Evolutionary conservation across 2,329 filamentous ascomycete genomes (phyloP).

Genomic region (Bipolaris sorokiniana): DNA sequence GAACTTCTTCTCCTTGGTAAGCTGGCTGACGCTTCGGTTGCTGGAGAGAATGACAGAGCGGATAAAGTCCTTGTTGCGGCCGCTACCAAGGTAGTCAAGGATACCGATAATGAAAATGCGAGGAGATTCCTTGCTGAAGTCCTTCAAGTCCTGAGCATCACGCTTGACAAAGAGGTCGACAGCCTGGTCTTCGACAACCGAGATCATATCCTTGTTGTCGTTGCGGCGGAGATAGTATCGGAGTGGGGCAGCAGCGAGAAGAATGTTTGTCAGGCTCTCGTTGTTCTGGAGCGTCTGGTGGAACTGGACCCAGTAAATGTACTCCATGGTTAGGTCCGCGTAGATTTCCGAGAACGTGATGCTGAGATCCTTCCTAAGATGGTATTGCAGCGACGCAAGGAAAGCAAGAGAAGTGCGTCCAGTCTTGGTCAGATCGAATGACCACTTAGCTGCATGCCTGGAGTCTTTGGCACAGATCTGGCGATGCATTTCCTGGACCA

Average conservation of each 20-base stretch:
- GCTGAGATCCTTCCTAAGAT: constrained; percentile 49
- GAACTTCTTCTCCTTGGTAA: constrained; percentile 41
- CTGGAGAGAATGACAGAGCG: constrained; percentile 37
- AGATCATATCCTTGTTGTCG: constrained; percentile 30
- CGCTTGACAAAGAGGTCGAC: constrained; percentile 38
- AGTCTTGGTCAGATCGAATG: constrained; percentile 40
- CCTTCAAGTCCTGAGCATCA: constrained; percentile 34
- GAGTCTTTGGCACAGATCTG: constrained; percentile 57
- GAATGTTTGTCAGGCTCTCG: constrained; percentile 45
- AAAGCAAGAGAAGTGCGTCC: constrained; percentile 47
- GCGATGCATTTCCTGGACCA: constrained; percentile 57
- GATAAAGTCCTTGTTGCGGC: constrained; percentile 38
- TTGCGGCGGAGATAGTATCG: constrained; percentile 36
- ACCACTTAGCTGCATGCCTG: constrained; percentile 38
- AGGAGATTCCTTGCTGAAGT: constrained; percentile 39
- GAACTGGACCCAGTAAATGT: constrained; percentile 44
- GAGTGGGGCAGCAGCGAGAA: constrained; percentile 41
- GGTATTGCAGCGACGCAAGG: constrained; percentile 55
- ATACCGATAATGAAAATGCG: constrained; percentile 41
- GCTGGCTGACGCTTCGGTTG: constrained; percentile 31
- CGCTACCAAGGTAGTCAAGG: constrained; percentile 38
- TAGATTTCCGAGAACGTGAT: constrained; percentile 51
- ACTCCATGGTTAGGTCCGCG: constrained; percentile 51
- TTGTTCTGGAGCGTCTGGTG: constrained; percentile 43
- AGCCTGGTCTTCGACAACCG: constrained; percentile 35